A percentile compares a stretch with the other conserved stretches of the same genome.
Conservation (phyloP, 2,329 filamentous ascomycete genomes). For the Pseudofabraea citricarpa region DNA sequence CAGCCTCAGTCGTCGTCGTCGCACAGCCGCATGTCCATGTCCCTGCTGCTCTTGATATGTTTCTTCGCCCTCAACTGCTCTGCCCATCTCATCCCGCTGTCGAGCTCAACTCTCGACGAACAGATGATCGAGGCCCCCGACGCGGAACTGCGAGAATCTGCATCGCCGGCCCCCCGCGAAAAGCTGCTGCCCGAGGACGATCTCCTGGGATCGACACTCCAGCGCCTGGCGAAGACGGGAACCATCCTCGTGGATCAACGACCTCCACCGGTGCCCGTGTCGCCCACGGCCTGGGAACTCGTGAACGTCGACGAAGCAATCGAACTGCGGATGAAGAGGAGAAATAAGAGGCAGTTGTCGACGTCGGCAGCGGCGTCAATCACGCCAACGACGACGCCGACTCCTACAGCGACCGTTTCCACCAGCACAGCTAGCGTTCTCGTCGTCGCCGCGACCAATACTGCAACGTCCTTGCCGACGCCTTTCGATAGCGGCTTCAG, state of each 20-base stretch:
- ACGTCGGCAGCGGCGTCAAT: slow-evolving; percentile 5
- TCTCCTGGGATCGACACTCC: slow-evolving; percentile 18
- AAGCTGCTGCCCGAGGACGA: slow-evolving; percentile 1
- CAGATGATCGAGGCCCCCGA: slow-evolving; percentile 19
- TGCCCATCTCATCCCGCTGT: slow-evolving; percentile 9
- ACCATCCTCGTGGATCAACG: slow-evolving; percentile 25
- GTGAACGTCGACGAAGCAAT: slow-evolving; percentile 7
- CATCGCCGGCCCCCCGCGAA: neutral
- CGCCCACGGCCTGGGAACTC: slow-evolving; percentile 3
- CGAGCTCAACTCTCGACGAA: slow-evolving; percentile 15
- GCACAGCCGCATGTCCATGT: slow-evolving; percentile 5
- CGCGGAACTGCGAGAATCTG: slow-evolving; percentile 3
- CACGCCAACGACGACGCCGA: slow-evolving; percentile 4
- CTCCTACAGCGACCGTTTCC: slow-evolving; percentile 7
- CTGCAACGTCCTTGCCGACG: slow-evolving; percentile 46
- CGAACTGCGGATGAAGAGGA: slow-evolving; percentile 1
- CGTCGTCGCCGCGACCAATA: slow-evolving; percentile 15
- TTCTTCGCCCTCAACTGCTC: slow-evolving; percentile 16
- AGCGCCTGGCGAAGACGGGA: slow-evolving; percentile 22
- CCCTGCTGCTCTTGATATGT: slow-evolving; percentile 17
- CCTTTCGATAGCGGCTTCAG: slow-evolving; percentile 64
- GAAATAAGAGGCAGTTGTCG: neutral
- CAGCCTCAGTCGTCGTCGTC: slow-evolving; percentile 8
- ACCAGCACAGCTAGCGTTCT: slow-evolving; percentile 11
- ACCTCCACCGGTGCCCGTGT: slow-evolving; percentile 12